Base-by-base conservation (phyloP, 2,329 filamentous ascomycete species). In the Kalaharituber pfeilii region DNA sequence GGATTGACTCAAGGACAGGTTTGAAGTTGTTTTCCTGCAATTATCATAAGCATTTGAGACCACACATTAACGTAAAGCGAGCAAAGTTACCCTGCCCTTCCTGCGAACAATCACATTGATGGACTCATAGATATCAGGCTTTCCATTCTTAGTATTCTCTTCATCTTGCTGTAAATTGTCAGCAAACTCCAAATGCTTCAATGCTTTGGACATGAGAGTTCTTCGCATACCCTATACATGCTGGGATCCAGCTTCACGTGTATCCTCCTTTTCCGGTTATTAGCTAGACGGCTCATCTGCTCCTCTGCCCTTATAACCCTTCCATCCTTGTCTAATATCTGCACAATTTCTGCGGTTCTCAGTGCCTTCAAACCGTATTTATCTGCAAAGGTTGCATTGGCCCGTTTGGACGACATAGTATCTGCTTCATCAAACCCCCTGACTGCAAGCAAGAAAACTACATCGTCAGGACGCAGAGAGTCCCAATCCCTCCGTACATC, bases 1-100 rank as follows among this genome's bases (percentile, higher is more conserved):
- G 85, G 65, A 98, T 93, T 1, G 88, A 94, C 63, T 95, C 85
- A 30, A 98, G 73, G 8, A 98, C 81, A 8, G 88, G 81, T 65
- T 86, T 93, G 73, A 98, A 98, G 68, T 98, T 98, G 70, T 98
- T 98, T 68, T 98, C 91, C 56, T 62, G 51, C 22, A 30, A 15
- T n/a, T 39, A 20, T 54, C 26, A 49, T 53, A 50, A 56, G 25
- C 39, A 53, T 18, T 39, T n/a, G n/a, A n/a, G n/a, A n/a, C n/a
- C n/a, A n/a, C n/a, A n/a, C n/a, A n/a, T n/a, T n/a, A n/a, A n/a
- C n/a, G n/a, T n/a, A n/a, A n/a, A n/a, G n/a, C n/a, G 22, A 30
- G 22, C 47, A 27, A 15, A 30, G 58, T 50, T 51, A 60, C 60
- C 50, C 88, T 76, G 26, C 85, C 82, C 66, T 79, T 82, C 62